Percentiles rank a stretch among this genome's conserved stretches.
Evolutionary conservation across 352 stramenopile genomes (phyloP).

Genomic region (Pythium plurisporium): DNA sequence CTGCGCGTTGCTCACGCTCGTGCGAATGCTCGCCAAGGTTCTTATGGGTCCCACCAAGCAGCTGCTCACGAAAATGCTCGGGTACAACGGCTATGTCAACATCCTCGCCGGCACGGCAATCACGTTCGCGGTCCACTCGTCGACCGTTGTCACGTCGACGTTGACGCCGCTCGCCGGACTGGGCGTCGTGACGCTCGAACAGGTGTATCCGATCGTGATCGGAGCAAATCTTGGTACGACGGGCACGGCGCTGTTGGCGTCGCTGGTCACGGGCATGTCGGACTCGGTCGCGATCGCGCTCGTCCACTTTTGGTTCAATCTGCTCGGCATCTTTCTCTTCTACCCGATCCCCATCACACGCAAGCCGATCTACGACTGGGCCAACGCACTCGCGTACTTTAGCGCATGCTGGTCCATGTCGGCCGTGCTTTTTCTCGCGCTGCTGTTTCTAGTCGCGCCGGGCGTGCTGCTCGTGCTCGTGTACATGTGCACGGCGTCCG

Average conservation of each 20-base stretch:
- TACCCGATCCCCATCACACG: conserved; percentile 89
- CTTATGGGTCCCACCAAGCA: conserved; percentile 81
- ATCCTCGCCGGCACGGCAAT: conserved; percentile 81
- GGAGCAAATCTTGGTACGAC: conserved; percentile 92
- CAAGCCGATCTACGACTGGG: conserved; percentile 65
- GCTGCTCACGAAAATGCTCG: conserved; percentile 83
- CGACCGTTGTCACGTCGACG: conserved; percentile 88
- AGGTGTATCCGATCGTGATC: conserved; percentile 88
- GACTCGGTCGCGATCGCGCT: conserved; percentile 85
- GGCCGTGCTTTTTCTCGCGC: conserved; percentile 46
- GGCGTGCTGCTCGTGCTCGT: conserved; percentile 20
- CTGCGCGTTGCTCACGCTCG: conserved; percentile 32
- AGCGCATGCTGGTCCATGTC: conserved; percentile 51
- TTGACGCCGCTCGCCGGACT: conserved; percentile 87
- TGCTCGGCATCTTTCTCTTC: conserved; percentile 89
- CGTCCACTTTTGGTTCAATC: conserved; percentile 91
- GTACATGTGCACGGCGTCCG: conserved; percentile 29
- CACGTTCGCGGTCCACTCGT: conserved; percentile 89
- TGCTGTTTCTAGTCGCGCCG: conserved; percentile 40
- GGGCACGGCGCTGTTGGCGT: conserved; percentile 79
- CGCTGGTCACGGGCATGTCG: conserved; percentile 76
- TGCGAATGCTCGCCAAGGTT: conserved; percentile 37
- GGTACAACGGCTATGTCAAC: conserved; percentile 88
- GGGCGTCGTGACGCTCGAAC: conserved; percentile 82
- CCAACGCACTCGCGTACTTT: conserved; percentile 59